Evolutionary conservation across 2,329 filamentous ascomycete species (phyloP).

Genomic region (Hypomyces perniciosus): DNA sequence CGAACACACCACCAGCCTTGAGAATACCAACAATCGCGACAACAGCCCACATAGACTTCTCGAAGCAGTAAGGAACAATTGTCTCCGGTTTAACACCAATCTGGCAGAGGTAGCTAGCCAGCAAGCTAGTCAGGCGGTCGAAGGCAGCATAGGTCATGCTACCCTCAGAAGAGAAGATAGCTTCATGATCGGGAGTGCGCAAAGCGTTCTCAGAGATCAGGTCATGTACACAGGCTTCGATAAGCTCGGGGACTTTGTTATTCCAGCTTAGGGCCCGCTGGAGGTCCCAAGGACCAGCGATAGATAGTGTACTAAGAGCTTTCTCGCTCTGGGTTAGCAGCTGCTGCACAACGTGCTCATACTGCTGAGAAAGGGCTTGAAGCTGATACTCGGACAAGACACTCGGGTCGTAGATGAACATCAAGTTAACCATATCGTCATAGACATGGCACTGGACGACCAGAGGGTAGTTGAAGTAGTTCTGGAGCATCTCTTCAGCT

Average conservation of each 20-base stretch:
- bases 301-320: background rate
- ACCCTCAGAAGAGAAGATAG: conserved; percentile 5
- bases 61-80: conserved; percentile 11
- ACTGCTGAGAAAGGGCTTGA: background rate
- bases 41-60: conserved; percentile 17
- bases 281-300: conserved; percentile 2
- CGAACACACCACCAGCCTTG: conserved; percentile 22
- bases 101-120: conserved; percentile 6
- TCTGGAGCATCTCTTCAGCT: conserved; percentile 1
- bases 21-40: conserved; percentile 21
- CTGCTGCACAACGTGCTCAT: conserved; percentile 3
- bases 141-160: conserved; percentile 4
- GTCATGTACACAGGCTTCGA: background rate
- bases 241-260: background rate
- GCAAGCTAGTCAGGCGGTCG: background rate
- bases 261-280: conserved; percentile 1
- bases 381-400: conserved; percentile 3
- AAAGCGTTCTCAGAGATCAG: background rate
- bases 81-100: conserved; percentile 23
- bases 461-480: conserved; percentile 7
- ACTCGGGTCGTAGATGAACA: background rate
- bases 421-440: conserved; percentile 4
- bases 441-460: conserved; percentile 1
- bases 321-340: background rate
- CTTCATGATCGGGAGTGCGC: conserved; percentile 5